phyloP scores from a whole-genome alignment of 2,329 filamentous ascomycete species.

The Exophiala sp. region DNA sequence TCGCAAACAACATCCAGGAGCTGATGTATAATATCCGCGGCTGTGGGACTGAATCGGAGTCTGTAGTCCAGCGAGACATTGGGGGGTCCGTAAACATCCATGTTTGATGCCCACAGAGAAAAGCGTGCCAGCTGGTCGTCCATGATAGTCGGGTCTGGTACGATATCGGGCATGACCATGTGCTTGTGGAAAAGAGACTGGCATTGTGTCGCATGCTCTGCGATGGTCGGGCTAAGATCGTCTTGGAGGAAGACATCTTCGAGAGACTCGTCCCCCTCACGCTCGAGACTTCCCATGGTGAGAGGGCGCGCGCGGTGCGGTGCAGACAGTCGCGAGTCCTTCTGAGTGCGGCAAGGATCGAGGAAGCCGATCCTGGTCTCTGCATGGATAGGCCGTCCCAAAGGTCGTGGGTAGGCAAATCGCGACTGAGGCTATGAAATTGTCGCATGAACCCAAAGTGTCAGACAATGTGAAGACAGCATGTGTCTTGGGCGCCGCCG shows the following conservation, averaged over 20 bases:
- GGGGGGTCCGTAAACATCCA: slow-evolving; percentile 31
- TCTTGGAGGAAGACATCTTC: slow-evolving; percentile 33
- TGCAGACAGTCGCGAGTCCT: too few species aligned
- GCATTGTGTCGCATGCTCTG: slow-evolving; percentile 31
- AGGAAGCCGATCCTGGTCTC: too few species aligned
- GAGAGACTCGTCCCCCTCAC: slow-evolving; percentile 28
- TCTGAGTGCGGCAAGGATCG: neutral
- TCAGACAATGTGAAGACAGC: neutral
- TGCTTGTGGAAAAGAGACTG: slow-evolving; percentile 28
- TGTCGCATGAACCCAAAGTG: too few species aligned
- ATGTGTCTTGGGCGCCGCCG: too few species aligned
- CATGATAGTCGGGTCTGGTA: slow-evolving; percentile 31
- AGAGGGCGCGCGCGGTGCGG: too few species aligned
- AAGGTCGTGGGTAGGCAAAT: slow-evolving; percentile 1
- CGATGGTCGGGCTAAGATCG: slow-evolving; percentile 30
- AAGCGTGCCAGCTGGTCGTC: slow-evolving; percentile 28
- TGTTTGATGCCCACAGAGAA: slow-evolving; percentile 30
- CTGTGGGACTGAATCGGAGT: slow-evolving; percentile 31
- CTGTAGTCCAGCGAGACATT: slow-evolving; percentile 33
- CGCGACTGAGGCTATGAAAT: slow-evolving; percentile 4
- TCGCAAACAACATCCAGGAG: slow-evolving; percentile 24
- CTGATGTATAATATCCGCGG: slow-evolving; percentile 29
- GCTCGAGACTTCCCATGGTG: slow-evolving; percentile 2
- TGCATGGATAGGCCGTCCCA: slow-evolving; percentile 1
- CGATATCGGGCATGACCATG: slow-evolving; percentile 28